Evolutionary conservation across 768 basidiomycete species (phyloP).

Genomic region (Auriscalpium microsporum): DNA sequence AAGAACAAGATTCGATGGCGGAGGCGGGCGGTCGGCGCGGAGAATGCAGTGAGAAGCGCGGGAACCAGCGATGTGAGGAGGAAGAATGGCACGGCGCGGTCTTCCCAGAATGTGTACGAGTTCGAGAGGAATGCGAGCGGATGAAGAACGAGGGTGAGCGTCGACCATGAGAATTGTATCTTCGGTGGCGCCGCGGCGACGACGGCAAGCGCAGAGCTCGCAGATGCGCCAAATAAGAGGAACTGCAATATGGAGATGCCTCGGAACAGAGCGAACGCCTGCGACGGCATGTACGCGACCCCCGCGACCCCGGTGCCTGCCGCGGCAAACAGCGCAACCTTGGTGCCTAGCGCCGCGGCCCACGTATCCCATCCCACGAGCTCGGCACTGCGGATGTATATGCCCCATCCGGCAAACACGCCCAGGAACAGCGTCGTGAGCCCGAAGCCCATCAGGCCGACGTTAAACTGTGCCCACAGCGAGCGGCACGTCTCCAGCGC

Average conservation of each 20-base stretch:
- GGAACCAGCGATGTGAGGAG: slow-evolving; percentile 57
- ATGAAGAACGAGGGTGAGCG: slow-evolving; percentile 56
- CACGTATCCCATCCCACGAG: slow-evolving; percentile 36
- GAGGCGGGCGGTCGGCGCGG: slow-evolving; percentile 60
- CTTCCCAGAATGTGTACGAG: slow-evolving; percentile 98
- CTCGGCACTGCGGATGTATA: slow-evolving; percentile 43
- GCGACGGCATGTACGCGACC: background rate
- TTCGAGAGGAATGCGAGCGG: slow-evolving; percentile 79
- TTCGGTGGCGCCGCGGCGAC: slow-evolving; percentile 3
- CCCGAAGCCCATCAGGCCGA: slow-evolving; percentile 67
- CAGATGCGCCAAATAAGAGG: slow-evolving; percentile 17
- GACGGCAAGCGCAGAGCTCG: slow-evolving; percentile 30
- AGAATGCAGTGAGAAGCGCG: slow-evolving; percentile 49
- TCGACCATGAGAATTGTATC: slow-evolving; percentile 20
- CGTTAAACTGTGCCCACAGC: slow-evolving; percentile 94
- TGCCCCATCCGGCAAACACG: slow-evolving; percentile 42
- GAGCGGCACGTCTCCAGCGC: slow-evolving; percentile 67
- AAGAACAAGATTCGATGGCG: slow-evolving; percentile 72
- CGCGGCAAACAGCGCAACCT: background rate
- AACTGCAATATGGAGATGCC: slow-evolving; percentile 11
- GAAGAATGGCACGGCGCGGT: slow-evolving; percentile 71
- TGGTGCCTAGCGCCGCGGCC: slow-evolving; percentile 19
- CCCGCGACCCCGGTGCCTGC: slow-evolving; percentile 5
- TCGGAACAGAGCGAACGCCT: slow-evolving; percentile 6
- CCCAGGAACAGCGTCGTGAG: slow-evolving; percentile 51